Conservation (phyloP, 73 alveolate species). For the Tetrahymena elliotti region DNA sequence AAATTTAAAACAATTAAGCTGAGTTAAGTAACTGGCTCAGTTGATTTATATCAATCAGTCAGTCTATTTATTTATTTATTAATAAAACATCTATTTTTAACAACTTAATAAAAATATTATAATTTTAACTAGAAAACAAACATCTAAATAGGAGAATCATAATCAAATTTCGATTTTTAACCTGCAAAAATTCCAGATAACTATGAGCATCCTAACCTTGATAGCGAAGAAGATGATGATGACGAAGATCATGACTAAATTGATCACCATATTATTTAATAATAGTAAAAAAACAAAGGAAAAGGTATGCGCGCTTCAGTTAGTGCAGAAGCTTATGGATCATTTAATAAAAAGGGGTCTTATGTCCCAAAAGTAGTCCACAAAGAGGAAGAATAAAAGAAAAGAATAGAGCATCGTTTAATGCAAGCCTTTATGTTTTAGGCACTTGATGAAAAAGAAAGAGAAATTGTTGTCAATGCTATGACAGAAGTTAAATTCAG, state of each 20-base stretch:
- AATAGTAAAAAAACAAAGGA: background rate
- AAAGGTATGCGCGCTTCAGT: conserved; percentile 62
- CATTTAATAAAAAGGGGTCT: conserved; percentile 67
- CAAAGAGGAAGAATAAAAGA: conserved; percentile 67
- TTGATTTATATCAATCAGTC: too few relatives aligned
- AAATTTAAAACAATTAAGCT: too few relatives aligned
- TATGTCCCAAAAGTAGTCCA: conserved; percentile 76
- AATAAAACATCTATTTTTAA: background rate
- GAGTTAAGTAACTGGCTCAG: background rate
- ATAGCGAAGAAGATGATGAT: background rate
- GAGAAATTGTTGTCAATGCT: conserved; percentile 76
- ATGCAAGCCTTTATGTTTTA: conserved; percentile 80
- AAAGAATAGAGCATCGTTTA: conserved; percentile 68
- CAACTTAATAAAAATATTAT: background rate
- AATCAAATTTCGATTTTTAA: background rate
- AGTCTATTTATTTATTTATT: background rate
- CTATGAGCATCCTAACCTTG: background rate
- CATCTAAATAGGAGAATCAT: background rate
- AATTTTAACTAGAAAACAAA: background rate
- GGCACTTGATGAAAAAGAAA: conserved; percentile 77
- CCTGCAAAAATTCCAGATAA: background rate
- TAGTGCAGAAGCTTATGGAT: conserved; percentile 94
- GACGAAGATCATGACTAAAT: background rate
- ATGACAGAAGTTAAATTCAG: conserved; percentile 74
- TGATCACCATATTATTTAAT: background rate